Evolutionary conservation across 495 filamentous ascomycete species (phyloP), one percentile per base, ranked within the genome.

Genomic region (Choiromyces venosus): DNA sequence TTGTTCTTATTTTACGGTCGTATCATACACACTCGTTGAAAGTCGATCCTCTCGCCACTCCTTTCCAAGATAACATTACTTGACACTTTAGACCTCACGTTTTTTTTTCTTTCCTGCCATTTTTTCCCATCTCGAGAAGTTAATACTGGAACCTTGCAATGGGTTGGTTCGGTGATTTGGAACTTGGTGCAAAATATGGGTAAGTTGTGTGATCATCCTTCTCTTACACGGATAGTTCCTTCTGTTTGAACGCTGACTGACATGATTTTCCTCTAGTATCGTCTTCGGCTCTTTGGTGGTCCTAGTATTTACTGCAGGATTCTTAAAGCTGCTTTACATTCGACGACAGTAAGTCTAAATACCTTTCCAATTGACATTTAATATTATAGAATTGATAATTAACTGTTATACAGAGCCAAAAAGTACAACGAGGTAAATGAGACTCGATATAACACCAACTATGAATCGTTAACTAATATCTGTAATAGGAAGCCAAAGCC

Each of bases 281-380:
- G 66, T 78, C 65, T 64, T 78, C 19, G 68, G 65, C n/a, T 69
- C 29, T 12, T 71, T 84, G 33, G 64, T 84, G 56, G 29, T 69
- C 10, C 9, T 83, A 5, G 78, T 80, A 29, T 71, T 83, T 25
- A 25, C 73, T 25, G 82, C 72, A 33, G 81, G 82, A 25, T 67
- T 77, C 9, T 71, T 80, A 40, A 83, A 83, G 37, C 37, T 83
- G 37, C 70, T 74, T 33, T 65, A 77, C n/a, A 80, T 83, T 39
- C 82, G 80, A 42, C 73, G 73, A 72, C 82, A 74, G 83, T 83
- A 68, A 46, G 79, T 71, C 25, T 5, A 61, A 4, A 14, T 69
- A 25, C 66, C 69, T 37, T 65, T 5, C 42, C 56, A 40, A 14
- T 33, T 65, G 40, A 37, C 33, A 44, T 12, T 67, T 40, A n/a